A percentile compares a stretch with the other conserved stretches of the same genome.
These are phyloP conservation scores for Yamadazyma diddensiae DNA, from an alignment of 1,139 yeast species.

Conservation along the genomic window DNA sequence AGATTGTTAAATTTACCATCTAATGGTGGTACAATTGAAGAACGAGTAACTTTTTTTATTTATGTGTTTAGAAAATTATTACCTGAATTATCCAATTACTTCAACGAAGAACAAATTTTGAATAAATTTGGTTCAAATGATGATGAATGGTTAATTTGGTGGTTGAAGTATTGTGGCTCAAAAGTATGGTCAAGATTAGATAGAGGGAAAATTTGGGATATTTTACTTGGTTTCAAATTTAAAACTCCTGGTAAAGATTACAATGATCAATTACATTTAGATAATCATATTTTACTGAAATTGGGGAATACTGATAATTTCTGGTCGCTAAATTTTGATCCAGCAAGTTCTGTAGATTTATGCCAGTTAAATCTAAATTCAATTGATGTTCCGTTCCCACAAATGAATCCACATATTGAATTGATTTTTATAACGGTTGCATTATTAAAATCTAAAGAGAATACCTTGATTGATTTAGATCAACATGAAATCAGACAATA, in stretches of 20 bases:
- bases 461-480: conserved; percentile 77
- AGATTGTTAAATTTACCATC: conserved; percentile 43
- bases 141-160: conserved; percentile 92
- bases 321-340: conserved; percentile 28
- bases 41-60: conserved; percentile 70
- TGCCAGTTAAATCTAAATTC: conserved; percentile 4
- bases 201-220: conserved; percentile 88
- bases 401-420: conserved; percentile 75
- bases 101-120: conserved; percentile 78
- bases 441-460: conserved; percentile 74
- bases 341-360: conserved; percentile 5
- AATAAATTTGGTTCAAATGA: conserved; percentile 61
- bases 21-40: conserved; percentile 67
- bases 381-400: conserved; percentile 54
- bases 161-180: conserved; percentile 92
- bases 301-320: conserved; percentile 43
- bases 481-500: conserved; percentile 86
- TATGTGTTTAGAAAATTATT: conserved; percentile 58
- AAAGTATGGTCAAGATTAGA: conserved; percentile 81
- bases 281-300: conserved; percentile 23
- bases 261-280: conserved; percentile 30
- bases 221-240: conserved; percentile 75
- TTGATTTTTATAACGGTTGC: conserved; percentile 76
- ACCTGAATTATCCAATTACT: conserved; percentile 75
- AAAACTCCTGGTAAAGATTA: conserved; percentile 31